Percentiles rank a stretch among this genome's conserved stretches.
Evolutionary conservation across 2,329 filamentous ascomycete species (phyloP).

Genomic region (Stenocarpella maydis): DNA sequence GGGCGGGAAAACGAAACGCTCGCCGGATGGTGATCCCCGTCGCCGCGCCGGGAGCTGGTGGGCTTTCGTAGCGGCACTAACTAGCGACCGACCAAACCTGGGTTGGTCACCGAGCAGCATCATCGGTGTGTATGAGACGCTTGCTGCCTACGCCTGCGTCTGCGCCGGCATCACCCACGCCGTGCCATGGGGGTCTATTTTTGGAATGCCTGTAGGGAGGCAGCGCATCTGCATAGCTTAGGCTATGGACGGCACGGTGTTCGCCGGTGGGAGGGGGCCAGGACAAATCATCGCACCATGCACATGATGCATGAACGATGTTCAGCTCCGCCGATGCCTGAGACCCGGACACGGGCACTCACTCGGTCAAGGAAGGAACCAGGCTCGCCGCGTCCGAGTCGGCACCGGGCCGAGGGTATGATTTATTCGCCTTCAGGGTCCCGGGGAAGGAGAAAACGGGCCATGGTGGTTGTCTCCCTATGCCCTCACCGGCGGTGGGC

Average conservation of each 20-base stretch:
- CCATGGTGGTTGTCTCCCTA: too few relatives aligned
- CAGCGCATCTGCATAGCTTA: background rate
- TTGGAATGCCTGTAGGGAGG: background rate
- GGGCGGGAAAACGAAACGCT: background rate
- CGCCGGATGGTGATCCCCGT: background rate
- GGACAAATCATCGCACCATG: background rate
- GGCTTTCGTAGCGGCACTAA: background rate
- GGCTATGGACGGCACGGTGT: background rate
- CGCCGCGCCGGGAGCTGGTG: too few relatives aligned
- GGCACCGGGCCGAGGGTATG: background rate
- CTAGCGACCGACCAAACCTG: background rate
- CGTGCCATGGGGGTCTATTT: too few relatives aligned
- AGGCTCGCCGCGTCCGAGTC: slow-evolving; percentile 1
- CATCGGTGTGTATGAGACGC: background rate
- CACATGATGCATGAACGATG: slow-evolving; percentile 3
- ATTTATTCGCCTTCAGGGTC: background rate
- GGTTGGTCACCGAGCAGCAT: background rate
- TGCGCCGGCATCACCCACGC: too few relatives aligned
- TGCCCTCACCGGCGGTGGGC: background rate
- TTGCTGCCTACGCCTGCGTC: too few relatives aligned
- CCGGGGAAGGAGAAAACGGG: background rate
- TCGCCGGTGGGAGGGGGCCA: background rate
- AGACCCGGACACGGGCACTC: too few relatives aligned
- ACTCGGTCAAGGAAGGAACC: background rate
- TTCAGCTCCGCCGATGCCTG: background rate